Evolutionary conservation across 108 stramenopile genomes (phyloP), one percentile per base, ranked within the genome.

Genomic region (Cyclotella baltica): DNA sequence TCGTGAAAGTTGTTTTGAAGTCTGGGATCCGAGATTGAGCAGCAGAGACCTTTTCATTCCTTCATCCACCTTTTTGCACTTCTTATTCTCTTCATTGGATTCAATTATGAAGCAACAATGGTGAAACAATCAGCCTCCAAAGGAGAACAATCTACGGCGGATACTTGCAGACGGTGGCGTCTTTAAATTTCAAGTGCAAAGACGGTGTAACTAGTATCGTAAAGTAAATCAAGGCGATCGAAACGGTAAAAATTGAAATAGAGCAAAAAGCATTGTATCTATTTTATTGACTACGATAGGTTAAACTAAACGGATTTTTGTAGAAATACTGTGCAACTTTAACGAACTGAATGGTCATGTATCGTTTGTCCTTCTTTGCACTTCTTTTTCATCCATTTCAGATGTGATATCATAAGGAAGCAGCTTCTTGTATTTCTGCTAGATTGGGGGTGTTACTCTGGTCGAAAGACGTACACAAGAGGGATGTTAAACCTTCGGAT

Each of bases 1-100:
- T 6, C 13, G 40, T 13, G 40, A 43, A 43, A 0, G 10, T 76
- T 30, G 67, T 2, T 67, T 67, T 1, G 8, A 58, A 20, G 61
- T 29, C 11, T 76, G 61, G n/a, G n/a, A n/a, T n/a, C 36, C 50
- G 67, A 9, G 75, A 76, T 33, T 76, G 75, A 67, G 75, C 52
- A 33, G 56, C 64, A 18, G 75, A 67, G 18, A 59, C 20, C 43
- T 76, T n/a, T n/a, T n/a, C n/a, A n/a, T n/a, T n/a, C n/a, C n/a
- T n/a, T n/a, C n/a, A n/a, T n/a, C 66, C 13, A 67, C 67, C 2
- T 76, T 67, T 3, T 76, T 76, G 28, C 59, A 76, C 23, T 67
- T 67, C 29, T 67, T 76, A 15, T 23, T 76, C 68, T 1, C 33
- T 76, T 48, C 66, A 68, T 47, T 56, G 75, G 13, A 67, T 67